phyloP scores from a whole-genome alignment of 176 grass and related monocot species.

The Tillandsia fasciculata region DNA sequence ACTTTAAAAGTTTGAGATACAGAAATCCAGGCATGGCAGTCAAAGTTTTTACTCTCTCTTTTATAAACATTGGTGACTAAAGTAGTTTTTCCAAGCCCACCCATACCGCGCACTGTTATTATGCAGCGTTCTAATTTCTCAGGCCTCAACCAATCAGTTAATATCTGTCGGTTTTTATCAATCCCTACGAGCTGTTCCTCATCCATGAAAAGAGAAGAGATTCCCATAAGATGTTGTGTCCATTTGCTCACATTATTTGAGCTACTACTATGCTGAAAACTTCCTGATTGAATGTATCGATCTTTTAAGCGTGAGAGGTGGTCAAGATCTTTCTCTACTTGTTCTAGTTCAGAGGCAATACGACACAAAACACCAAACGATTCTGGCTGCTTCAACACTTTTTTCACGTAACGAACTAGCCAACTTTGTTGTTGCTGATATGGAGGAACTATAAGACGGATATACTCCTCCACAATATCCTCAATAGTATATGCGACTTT shows the following conservation, averaged over 20 bases:
- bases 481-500: conserved; percentile 28
- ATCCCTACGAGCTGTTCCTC: conserved; percentile 33
- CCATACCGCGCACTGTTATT: conserved; percentile 36
- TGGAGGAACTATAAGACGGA: not conserved
- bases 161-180: conserved; percentile 15
- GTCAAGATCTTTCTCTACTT: conserved; percentile 1
- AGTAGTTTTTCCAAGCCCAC: conserved; percentile 25
- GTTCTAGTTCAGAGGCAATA: conserved; percentile 3
- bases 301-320: conserved; percentile 6
- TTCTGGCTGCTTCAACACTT: conserved; percentile 5
- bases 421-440: not conserved
- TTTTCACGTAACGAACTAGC: conserved; percentile 10
- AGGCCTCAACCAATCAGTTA: conserved; percentile 14
- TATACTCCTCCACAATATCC: conserved; percentile 25
- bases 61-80: conserved; percentile 13
- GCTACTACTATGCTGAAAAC: not conserved
- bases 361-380: conserved; percentile 8
- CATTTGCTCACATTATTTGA: conserved; percentile 5
- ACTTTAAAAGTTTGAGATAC: conserved; percentile 16
- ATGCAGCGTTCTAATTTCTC: not conserved
- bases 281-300: conserved; percentile 10
- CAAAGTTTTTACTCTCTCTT: conserved; percentile 9
- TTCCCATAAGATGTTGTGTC: not conserved
- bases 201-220: conserved; percentile 5
- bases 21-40: conserved; percentile 22